Conservation (phyloP, 495 filamentous ascomycete genomes). For the Polyplosphaeria fusca region DNA sequence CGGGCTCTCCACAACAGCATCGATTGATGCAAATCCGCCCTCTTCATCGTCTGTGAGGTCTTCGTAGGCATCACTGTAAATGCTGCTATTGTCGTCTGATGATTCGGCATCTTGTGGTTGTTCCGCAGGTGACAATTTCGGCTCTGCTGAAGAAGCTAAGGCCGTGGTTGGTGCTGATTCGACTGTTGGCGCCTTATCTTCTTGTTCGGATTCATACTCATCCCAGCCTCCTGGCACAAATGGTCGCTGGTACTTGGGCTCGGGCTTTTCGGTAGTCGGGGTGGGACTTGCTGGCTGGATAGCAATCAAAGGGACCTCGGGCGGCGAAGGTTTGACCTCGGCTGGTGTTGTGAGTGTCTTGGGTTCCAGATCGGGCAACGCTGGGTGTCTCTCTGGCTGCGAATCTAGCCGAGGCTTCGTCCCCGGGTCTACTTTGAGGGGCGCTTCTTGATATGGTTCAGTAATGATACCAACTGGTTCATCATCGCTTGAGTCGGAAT, state of each 20-base stretch:
- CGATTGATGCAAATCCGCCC: conserved; percentile 75
- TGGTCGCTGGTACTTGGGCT: conserved; percentile 15
- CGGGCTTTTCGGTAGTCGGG: conserved; percentile 10
- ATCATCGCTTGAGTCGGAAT: conserved; percentile 39
- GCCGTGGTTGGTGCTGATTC: background rate
- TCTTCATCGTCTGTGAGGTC: conserved; percentile 65
- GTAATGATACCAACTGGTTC: background rate
- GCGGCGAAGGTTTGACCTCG: background rate
- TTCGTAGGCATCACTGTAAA: conserved; percentile 88
- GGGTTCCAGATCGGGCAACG: conserved; percentile 10
- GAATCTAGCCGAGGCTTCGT: background rate
- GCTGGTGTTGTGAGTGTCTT: conserved; percentile 21
- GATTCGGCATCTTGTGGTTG: conserved; percentile 18
- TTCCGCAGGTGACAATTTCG: background rate
- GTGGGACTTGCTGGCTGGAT: conserved; percentile 29
- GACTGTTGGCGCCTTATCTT: background rate
- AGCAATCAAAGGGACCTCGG: conserved; percentile 27
- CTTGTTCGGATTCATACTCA: conserved; percentile 10
- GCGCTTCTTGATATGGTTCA: background rate
- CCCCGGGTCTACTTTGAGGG: background rate
- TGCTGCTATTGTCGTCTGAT: conserved; percentile 58
- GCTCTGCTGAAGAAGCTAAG: background rate
- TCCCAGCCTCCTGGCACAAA: conserved; percentile 30
- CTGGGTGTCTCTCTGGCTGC: background rate
- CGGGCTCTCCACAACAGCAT: conserved; percentile 74